Percentiles rank a stretch among this genome's conserved stretches.
phyloP scores from a whole-genome alignment of 805 yeast genomes.

The Monosporozyma yasuniensis region DNA sequence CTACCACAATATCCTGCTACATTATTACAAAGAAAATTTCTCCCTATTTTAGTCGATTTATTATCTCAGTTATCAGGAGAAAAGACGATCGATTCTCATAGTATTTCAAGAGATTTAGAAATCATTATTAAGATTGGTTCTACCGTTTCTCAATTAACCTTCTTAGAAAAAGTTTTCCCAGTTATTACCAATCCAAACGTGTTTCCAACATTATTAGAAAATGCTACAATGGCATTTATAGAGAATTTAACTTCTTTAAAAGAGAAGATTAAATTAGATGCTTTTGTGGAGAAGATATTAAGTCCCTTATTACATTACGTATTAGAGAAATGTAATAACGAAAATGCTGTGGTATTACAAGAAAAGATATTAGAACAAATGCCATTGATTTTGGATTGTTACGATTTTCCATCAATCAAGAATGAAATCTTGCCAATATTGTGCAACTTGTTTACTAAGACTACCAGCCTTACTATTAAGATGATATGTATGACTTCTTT shows the following conservation, averaged over 20 bases:
- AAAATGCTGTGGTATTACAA: conserved; percentile 33
- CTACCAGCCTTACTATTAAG: conserved; percentile 76
- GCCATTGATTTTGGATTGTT: conserved; percentile 34
- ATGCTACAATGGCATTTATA: conserved; percentile 32
- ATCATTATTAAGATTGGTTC: conserved; percentile 56
- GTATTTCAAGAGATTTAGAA: conserved; percentile 34
- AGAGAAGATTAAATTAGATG: conserved; percentile 42
- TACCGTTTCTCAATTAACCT: conserved; percentile 64
- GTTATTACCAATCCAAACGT: conserved; percentile 14
- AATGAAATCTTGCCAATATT: conserved; percentile 67
- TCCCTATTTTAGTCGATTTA: conserved; percentile 56
- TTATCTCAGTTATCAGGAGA: conserved; percentile 32
- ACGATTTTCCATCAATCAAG: conserved; percentile 65
- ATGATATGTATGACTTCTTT: conserved; percentile 56
- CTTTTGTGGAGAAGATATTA: conserved; percentile 33
- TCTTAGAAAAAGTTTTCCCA: conserved; percentile 60
- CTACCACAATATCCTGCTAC: conserved; percentile 51
- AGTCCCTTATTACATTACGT: conserved; percentile 25
- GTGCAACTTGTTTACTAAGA: conserved; percentile 66
- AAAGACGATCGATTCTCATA: conserved; percentile 34
- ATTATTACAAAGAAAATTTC: conserved; percentile 55
- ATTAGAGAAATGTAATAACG: conserved; percentile 16
- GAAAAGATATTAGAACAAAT: conserved; percentile 42
- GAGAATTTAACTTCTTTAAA: conserved; percentile 42
- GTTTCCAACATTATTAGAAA: conserved; percentile 16